Percentiles rank a stretch among this genome's conserved stretches.
Conservation (phyloP, 2,329 filamentous ascomycete species). For the Ceratocystis cacaofunesta region DNA sequence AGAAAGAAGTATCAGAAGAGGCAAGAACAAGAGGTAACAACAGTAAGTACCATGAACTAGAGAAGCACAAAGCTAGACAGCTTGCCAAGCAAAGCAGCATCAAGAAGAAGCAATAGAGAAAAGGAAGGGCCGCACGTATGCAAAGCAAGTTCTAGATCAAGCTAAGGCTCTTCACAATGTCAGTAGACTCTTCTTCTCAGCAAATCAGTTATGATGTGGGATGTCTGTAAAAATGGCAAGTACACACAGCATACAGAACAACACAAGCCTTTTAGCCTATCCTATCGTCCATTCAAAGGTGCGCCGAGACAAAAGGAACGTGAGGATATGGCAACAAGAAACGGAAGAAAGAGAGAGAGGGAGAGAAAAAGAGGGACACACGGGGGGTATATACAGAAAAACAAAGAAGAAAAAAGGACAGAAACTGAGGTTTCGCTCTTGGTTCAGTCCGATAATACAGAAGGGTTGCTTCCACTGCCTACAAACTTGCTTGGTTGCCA, state of each 20-base stretch:
- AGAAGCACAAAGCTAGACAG: neutral
- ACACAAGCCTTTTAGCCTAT: neutral
- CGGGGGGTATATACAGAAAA: conserved; percentile 1
- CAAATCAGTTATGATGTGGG: neutral
- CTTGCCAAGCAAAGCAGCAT: neutral
- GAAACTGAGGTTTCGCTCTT: conserved; percentile 3
- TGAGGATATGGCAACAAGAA: neutral
- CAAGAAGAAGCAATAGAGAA: neutral
- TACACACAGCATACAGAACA: neutral
- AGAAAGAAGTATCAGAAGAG: neutral
- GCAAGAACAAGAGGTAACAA: neutral
- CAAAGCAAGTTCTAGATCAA: neutral
- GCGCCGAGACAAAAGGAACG: neutral
- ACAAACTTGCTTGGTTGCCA: neutral
- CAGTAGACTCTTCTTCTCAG: neutral
- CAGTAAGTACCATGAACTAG: neutral
- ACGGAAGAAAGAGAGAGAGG: neutral
- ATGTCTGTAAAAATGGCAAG: neutral
- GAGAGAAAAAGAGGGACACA: neutral
- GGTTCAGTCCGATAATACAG: neutral
- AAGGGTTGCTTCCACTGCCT: neutral
- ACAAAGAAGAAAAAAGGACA: neutral
- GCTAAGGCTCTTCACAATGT: neutral
- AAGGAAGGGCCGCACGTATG: neutral
- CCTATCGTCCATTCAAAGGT: neutral